Conservation (phyloP, 2,329 filamentous ascomycete genomes). For the Aureobasidium sp. region DNA sequence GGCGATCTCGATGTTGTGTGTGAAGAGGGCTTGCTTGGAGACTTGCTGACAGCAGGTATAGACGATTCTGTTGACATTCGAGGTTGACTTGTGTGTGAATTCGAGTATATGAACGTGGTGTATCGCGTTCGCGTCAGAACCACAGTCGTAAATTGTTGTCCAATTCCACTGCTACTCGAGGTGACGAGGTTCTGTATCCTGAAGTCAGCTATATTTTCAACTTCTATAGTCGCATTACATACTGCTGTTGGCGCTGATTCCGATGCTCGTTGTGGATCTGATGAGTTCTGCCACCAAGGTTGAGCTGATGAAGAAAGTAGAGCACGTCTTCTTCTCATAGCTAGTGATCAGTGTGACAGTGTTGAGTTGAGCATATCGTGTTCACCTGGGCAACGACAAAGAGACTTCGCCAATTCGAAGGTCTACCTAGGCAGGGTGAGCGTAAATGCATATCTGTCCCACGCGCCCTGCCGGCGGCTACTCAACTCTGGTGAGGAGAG, state of each 20-base stretch:
- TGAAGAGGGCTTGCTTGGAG: neutral
- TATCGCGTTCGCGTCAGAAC: neutral
- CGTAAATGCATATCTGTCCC: neutral
- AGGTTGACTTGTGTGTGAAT: neutral
- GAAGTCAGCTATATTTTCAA: neutral
- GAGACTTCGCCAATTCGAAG: neutral
- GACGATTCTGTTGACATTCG: too few relatives aligned
- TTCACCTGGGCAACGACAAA: neutral
- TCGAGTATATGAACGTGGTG: neutral
- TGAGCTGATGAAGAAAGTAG: neutral
- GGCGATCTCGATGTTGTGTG: neutral
- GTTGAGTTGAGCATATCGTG: neutral
- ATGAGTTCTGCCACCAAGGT: constrained; percentile 6
- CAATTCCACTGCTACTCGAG: neutral
- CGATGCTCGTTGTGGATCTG: neutral
- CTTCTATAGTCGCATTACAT: neutral
- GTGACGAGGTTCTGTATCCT: neutral
- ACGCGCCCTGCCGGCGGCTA: constrained; percentile 12
- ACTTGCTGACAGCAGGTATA: neutral
- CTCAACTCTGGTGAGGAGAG: neutral
- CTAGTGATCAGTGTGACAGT: neutral
- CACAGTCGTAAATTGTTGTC: neutral
- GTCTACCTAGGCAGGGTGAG: neutral
- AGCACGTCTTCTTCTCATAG: constrained; percentile 5
- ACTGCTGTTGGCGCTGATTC: neutral